Base-by-base conservation (phyloP, 331 rosid species). In the Quercus tomentella region DNA sequence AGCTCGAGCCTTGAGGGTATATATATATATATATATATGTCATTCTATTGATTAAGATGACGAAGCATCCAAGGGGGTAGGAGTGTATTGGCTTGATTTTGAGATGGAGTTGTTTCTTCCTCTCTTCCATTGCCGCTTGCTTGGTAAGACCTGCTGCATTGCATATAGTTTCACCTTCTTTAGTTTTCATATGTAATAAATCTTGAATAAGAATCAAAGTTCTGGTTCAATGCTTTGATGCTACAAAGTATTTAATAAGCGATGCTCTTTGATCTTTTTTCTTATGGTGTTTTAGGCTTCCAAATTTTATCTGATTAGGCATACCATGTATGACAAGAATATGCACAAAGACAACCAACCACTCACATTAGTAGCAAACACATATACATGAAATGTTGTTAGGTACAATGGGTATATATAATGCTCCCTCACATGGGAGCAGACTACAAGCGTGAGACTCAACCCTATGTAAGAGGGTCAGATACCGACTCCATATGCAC, bases 21-120 rank as follows among this genome's bases (percentile, higher is more conserved):
- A 3, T 28, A 33, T 51, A 70, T 45, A 31, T 56, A 57, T 20
- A 35, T 25, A 25, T 23, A 2, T 31, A 21, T 18, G 16, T 20
- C 25, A 28, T 41, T 76, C 84, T 86, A 87, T 26, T 82, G 84
- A 78, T 86, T 81, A 68, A 81, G 45, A 45, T 82, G 89, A 84
- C 80, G 76, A 80, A 86, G 81, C 98, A 94, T 90, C 98, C 98
- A 94, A 1, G 89, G 65, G 0, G 91, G 96, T 70, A 92, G 85
- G 8, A 60, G 63, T 8, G 71, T 1, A 26, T 56, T 82, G 20
- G 73, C 81, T 76, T 61, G 81, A 56, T 70, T 65, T 77, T 76
- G 82, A 56, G 43, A 35, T 66, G 72, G 35, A 9, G 17, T 63
- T 76, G 61, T 76, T 73, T 86, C 92, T 17, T 77, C 80, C 8